These are phyloP conservation scores for Gossypium mustelinum DNA, from an alignment of 345 rosid species.

Conservation along the genomic window DNA sequence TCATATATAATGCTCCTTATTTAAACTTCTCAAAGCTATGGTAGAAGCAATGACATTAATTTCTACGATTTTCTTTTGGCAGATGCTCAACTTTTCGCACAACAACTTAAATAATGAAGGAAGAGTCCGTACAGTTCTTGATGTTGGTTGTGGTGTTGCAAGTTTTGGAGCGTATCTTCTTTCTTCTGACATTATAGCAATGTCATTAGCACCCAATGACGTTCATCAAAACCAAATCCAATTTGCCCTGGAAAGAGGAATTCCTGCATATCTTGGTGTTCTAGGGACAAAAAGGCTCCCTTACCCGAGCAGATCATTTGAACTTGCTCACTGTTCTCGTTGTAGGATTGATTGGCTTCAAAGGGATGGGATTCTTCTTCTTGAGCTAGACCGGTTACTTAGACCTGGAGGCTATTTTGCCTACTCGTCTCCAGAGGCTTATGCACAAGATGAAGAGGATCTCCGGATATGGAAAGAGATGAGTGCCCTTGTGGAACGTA, in stretches of 20 bases:
- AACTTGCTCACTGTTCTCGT: conserved; percentile 94
- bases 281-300: conserved; percentile 93
- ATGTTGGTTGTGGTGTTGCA: conserved; percentile 99
- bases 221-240: conserved; percentile 99
- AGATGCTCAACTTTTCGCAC: conserved; percentile 90
- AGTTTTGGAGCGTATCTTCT: conserved; percentile 96
- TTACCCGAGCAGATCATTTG: conserved; percentile 98
- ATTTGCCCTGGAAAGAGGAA: conserved; percentile 96
- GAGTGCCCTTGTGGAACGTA: conserved; percentile 83
- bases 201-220: conserved; percentile 97
- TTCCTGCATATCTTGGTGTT: conserved; percentile 99
- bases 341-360: conserved; percentile 99
- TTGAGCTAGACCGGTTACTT: conserved; percentile 94
- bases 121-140: conserved; percentile 78
- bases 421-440: conserved; percentile 98
- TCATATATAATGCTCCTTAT: not conserved
- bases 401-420: conserved; percentile 98
- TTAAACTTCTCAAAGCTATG: not conserved
- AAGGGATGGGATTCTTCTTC: conserved; percentile 95
- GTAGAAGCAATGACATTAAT: conserved; percentile 8
- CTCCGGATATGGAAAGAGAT: conserved; percentile 89
- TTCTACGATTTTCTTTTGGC: conserved; percentile 25
- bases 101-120: conserved; percentile 71
- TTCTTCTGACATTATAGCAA: conserved; percentile 72
- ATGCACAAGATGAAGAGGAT: conserved; percentile 95